Evolutionary conservation across 352 stramenopile species (phyloP), one percentile per base, ranked within the genome.

Genomic region (Phytophthora ohioensis): DNA sequence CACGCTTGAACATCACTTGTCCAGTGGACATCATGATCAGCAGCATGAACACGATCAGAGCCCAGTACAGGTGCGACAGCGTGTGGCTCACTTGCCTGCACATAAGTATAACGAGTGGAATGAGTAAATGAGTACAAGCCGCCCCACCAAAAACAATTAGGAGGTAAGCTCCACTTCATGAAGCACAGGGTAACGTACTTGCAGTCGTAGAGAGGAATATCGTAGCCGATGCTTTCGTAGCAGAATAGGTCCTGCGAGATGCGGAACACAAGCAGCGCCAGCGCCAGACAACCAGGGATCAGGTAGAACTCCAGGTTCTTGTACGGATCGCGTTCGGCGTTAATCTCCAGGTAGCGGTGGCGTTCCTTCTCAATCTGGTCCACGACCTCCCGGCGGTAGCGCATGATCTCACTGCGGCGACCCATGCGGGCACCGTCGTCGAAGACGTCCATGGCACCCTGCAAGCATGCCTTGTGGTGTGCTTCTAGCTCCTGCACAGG

Each of bases 371-470:
- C 80, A 53, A 99, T 98, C 70, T 98, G 86, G 8, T 91, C 75
- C 11, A 92, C 64, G 0, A 99, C 80, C 13, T 90, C 79, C 11
- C 90, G 73, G 21, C 93, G 89, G 62, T 94, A 95, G 43, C 92
- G 87, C 47, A 97, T 53, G 71, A 99, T 98, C 53, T 95, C 82
- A 49, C 86, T 94, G 67, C 91, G 84, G 38, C 89, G 86, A 31
- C 97, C 98, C 92, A 99, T 99, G 48, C 95, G 98, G 12, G 97
- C 97, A 17, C 97, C 97, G 9, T 86, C 84, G 64, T 99, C 91
- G 67, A 99, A 99, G 21, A 97, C 75, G 13, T 79, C 70, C 72
- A 99, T 76, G 9, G 93, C 87, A 35, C 83, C 86, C 9, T 92
- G 67, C n/a, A 92, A 76, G 56, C 90, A 94, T 36, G 89, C 61